phyloP scores from a whole-genome alignment of 208 protist genomes.

The Leishmania tarentolae region DNA sequence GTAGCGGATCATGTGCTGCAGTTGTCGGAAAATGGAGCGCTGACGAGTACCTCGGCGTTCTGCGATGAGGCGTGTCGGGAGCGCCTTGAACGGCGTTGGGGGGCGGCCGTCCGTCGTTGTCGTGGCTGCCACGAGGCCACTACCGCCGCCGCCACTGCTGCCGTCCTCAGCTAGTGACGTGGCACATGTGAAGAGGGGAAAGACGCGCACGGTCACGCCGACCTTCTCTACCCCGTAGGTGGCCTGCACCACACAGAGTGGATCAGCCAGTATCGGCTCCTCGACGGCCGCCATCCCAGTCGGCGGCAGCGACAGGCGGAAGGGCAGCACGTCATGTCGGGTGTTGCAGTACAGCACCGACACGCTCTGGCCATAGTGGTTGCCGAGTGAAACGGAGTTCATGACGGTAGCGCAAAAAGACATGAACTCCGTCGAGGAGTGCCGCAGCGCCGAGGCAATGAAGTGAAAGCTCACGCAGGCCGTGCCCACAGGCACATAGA shows the following conservation, averaged over 20 bases:
- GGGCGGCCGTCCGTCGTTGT: constrained; percentile 8
- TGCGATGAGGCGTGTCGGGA: neutral
- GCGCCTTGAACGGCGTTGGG: constrained; percentile 8
- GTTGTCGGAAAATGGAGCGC: constrained; percentile 31
- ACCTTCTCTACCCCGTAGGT: constrained; percentile 36
- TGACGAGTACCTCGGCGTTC: constrained; percentile 26
- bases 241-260: constrained; percentile 53
- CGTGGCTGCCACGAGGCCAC: neutral
- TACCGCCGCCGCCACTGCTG: neutral
- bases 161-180: constrained; percentile 1
- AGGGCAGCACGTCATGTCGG: constrained; percentile 74
- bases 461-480: constrained; percentile 77
- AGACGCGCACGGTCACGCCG: constrained; percentile 40
- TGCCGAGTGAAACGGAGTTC: constrained; percentile 78
- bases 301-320: constrained; percentile 54
- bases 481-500: constrained; percentile 60
- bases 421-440: constrained; percentile 70
- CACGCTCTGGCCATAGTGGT: constrained; percentile 79
- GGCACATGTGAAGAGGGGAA: constrained; percentile 31
- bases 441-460: constrained; percentile 60
- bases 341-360: constrained; percentile 82
- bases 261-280: constrained; percentile 76
- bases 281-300: constrained; percentile 51
- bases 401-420: constrained; percentile 70
- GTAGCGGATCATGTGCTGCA: constrained; percentile 59